Evolutionary conservation across 2,329 filamentous ascomycete genomes (phyloP).

Genomic region (Colletotrichum lini): DNA sequence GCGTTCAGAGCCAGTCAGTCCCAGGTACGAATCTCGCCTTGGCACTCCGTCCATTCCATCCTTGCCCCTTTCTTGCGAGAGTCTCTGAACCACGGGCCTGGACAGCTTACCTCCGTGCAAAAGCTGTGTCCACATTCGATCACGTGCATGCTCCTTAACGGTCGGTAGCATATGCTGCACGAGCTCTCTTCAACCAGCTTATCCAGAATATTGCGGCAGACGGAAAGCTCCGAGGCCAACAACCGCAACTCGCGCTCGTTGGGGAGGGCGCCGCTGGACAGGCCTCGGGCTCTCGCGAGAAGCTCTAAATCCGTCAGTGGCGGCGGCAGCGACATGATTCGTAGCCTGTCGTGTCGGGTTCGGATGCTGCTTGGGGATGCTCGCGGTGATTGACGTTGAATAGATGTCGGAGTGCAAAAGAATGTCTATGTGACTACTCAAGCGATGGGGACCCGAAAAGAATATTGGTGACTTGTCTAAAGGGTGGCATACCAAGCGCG

Average conservation of each 20-base stretch:
- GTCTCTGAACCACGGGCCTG: background rate
- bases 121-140: constrained; percentile 7
- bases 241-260: background rate
- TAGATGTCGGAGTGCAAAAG: background rate
- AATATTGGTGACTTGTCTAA: too few relatives aligned
- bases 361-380: background rate
- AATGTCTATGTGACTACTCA: background rate
- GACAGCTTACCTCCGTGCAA: background rate
- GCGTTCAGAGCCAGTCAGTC: too few relatives aligned
- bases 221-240: too few relatives aligned
- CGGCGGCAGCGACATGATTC: background rate
- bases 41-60: too few relatives aligned
- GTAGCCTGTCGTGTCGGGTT: background rate
- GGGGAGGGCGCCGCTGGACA: background rate
- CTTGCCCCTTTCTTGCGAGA: too few relatives aligned
- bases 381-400: background rate
- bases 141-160: constrained; percentile 11
- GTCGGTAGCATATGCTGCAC: constrained; percentile 11
- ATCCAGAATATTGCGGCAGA: background rate
- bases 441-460: background rate
- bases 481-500: too few relatives aligned
- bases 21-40: background rate
- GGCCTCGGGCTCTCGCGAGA: too few relatives aligned
- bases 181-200: constrained; percentile 4
- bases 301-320: background rate